These are phyloP conservation scores for Avena eriantha DNA, from an alignment of 176 grass and related monocot genomes.

Conservation along the genomic window DNA sequence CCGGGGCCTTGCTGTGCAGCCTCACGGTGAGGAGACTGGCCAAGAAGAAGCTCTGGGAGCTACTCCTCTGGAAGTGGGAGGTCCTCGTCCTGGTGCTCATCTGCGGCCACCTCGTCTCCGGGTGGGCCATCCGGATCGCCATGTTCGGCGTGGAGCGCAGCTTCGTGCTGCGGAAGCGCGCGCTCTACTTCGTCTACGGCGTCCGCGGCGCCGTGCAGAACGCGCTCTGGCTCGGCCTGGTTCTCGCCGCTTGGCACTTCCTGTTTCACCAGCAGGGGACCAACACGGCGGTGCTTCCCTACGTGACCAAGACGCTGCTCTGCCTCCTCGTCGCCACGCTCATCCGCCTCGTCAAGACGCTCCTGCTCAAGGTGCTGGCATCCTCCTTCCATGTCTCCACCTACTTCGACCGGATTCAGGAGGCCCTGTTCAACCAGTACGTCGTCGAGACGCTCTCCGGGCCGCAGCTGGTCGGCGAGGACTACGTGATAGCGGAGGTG, in stretches of 20 bases:
- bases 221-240: constrained; percentile 73
- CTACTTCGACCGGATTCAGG: constrained; percentile 83
- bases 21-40: constrained; percentile 40
- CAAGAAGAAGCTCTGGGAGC: constrained; percentile 28
- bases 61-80: constrained; percentile 82
- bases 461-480: constrained; percentile 60
- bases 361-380: constrained; percentile 80
- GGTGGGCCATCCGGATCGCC: constrained; percentile 63
- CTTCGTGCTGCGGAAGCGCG: constrained; percentile 71
- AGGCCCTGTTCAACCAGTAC: constrained; percentile 79
- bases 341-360: constrained; percentile 68
- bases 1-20: constrained; percentile 59
- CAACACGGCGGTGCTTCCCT: constrained; percentile 38
- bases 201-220: constrained; percentile 70
- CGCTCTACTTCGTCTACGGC: constrained; percentile 88
- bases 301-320: constrained; percentile 71
- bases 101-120: constrained; percentile 76
- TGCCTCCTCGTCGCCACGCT: constrained; percentile 69
- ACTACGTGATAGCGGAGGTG: constrained; percentile 60
- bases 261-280: neutral
- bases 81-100: constrained; percentile 67
- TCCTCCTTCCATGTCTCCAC: constrained; percentile 83
- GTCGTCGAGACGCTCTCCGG: constrained; percentile 79
- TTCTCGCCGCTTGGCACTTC: constrained; percentile 68
- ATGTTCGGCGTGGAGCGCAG: constrained; percentile 75